Evolutionary conservation across 2,329 filamentous ascomycete species (phyloP).

Genomic region (Stagonosporopsis rhizophila): DNA sequence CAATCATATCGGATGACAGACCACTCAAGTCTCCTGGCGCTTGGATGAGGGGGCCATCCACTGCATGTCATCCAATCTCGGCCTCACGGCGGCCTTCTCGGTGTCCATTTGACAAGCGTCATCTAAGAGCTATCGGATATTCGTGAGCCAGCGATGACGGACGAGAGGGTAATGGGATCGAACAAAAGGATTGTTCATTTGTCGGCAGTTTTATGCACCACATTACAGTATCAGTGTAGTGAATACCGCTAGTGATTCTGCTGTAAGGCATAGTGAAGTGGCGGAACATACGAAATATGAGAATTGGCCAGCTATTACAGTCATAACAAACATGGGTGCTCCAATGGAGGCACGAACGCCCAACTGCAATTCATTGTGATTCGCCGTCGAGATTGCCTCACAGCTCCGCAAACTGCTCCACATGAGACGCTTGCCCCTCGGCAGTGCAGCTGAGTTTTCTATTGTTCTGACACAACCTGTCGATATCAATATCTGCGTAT

Average conservation of each 20-base stretch:
- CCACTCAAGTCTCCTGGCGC: neutral
- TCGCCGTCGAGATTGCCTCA: neutral
- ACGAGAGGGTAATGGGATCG: neutral
- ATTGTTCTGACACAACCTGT: neutral
- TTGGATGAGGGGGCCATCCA: slow-evolving; percentile 8
- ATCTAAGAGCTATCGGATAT: neutral
- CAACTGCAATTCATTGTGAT: neutral
- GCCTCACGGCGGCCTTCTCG: neutral
- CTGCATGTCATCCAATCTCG: neutral
- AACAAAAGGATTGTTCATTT: neutral
- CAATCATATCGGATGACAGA: slow-evolving; percentile 1
- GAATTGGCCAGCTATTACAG: neutral
- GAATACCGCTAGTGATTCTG: neutral
- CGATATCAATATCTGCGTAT: neutral
- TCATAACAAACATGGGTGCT: neutral
- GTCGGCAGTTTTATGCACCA: neutral
- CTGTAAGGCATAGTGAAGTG: neutral
- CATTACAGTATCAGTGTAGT: neutral
- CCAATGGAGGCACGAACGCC: neutral
- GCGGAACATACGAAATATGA: neutral
- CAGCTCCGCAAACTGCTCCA: neutral
- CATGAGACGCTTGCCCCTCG: slow-evolving; percentile 10
- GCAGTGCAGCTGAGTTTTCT: slow-evolving; percentile 1
- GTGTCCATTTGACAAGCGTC: neutral
- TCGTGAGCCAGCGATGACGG: neutral